phyloP scores from a whole-genome alignment of 768 basidiomycete genomes.

The Thelephora ganbajun region DNA sequence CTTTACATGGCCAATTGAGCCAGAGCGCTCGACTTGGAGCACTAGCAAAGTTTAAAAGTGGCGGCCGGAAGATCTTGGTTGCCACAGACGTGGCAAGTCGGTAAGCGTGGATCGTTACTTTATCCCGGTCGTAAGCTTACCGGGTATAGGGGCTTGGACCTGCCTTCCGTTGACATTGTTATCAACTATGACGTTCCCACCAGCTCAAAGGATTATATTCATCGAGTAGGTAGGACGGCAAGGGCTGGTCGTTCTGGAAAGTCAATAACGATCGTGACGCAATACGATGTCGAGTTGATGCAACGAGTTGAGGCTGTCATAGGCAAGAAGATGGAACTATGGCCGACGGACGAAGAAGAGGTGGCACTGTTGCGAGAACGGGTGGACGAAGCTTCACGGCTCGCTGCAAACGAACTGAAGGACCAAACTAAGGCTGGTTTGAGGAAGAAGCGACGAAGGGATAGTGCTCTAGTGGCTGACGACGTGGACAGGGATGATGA shows the following conservation, averaged over 20 bases:
- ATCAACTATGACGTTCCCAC: conserved; percentile 98
- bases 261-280: conserved; percentile 93
- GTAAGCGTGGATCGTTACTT: conserved; percentile 24
- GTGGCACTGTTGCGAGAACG: conserved; percentile 78
- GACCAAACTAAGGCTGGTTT: conserved; percentile 48
- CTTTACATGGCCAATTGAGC: conserved; percentile 87
- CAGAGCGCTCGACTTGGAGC: conserved; percentile 92
- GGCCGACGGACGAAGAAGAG: conserved; percentile 79
- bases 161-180: conserved; percentile 90
- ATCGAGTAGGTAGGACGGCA: conserved; percentile 94
- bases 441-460: conserved; percentile 34
- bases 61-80: conserved; percentile 80
- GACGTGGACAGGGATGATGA: conserved; percentile 90
- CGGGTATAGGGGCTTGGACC: conserved; percentile 69
- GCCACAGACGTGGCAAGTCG: conserved; percentile 95
- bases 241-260: conserved; percentile 96
- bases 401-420: conserved; percentile 72
- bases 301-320: conserved; percentile 90
- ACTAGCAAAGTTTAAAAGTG: conserved; percentile 89
- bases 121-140: background rate
- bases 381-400: conserved; percentile 69
- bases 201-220: conserved; percentile 98
- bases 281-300: conserved; percentile 94
- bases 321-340: conserved; percentile 85
- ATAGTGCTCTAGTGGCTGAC: conserved; percentile 42